Conservation (phyloP, 2,329 filamentous ascomycete genomes). For the Raffaelea arxii region DNA sequence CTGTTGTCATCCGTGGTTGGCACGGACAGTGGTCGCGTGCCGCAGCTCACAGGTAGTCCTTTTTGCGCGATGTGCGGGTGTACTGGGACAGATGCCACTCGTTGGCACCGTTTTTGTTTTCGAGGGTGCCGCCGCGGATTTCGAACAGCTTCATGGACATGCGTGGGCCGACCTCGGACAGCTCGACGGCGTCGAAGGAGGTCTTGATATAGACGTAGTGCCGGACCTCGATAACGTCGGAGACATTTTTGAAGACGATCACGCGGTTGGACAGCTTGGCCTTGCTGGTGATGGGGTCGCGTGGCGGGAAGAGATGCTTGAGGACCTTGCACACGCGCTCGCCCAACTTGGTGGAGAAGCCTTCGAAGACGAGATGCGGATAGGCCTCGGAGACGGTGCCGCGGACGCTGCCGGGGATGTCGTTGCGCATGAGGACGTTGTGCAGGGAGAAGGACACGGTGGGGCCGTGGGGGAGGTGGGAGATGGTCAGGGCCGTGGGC, state of each 20-base stretch:
- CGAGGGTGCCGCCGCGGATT: conserved; percentile 81
- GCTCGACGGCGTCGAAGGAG: conserved; percentile 77
- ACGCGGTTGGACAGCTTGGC: conserved; percentile 77
- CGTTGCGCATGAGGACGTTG: conserved; percentile 87
- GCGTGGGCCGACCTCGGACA: conserved; percentile 81
- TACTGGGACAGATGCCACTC: conserved; percentile 97
- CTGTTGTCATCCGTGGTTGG: too few species aligned
- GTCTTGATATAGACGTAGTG: conserved; percentile 78
- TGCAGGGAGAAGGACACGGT: conserved; percentile 73
- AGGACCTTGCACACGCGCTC: conserved; percentile 78
- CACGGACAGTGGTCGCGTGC: background rate
- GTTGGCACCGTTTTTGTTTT: conserved; percentile 89
- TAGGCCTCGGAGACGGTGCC: conserved; percentile 90
- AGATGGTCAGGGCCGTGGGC: conserved; percentile 72
- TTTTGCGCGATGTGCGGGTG: conserved; percentile 86
- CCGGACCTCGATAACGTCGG: conserved; percentile 86
- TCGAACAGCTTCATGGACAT: conserved; percentile 98
- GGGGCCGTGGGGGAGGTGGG: conserved; percentile 80
- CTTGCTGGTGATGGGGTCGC: conserved; percentile 62
- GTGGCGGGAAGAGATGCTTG: conserved; percentile 88
- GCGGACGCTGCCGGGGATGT: conserved; percentile 78
- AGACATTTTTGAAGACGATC: conserved; percentile 89
- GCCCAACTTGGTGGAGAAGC: conserved; percentile 74
- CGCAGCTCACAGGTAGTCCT: conserved; percentile 71
- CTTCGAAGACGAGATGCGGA: conserved; percentile 91